Evolutionary conservation across 768 basidiomycete species (phyloP).

Genomic region (Pleurotus pulmonarius): DNA sequence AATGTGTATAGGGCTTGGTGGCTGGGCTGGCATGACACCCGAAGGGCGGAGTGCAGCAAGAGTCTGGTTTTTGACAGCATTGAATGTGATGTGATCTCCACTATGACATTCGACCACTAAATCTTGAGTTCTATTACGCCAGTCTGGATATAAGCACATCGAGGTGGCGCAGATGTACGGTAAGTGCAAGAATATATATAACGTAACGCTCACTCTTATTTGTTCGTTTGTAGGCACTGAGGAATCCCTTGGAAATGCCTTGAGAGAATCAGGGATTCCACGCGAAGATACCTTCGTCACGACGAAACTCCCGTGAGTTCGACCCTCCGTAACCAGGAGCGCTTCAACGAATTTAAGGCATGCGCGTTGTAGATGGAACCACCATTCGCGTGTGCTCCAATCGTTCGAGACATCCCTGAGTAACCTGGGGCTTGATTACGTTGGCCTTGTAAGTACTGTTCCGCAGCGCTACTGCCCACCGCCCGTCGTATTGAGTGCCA

Average conservation of each 20-base stretch:
- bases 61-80: constrained; percentile 35
- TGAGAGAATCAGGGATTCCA: constrained; percentile 44
- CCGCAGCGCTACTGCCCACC: too few species aligned
- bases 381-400: constrained; percentile 31
- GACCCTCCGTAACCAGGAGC: too few species aligned
- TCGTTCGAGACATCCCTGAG: constrained; percentile 38
- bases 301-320: constrained; percentile 40
- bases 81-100: constrained; percentile 17
- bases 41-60: constrained; percentile 29
- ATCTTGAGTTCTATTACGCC: neutral
- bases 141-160: constrained; percentile 40
- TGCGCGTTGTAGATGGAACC: constrained; percentile 26
- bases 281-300: constrained; percentile 47
- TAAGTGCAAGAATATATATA: too few species aligned
- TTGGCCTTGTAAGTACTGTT: constrained; percentile 31
- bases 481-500: constrained; percentile 3
- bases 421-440: constrained; percentile 38
- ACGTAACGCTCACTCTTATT: too few species aligned
- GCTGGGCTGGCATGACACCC: constrained; percentile 32
- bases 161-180: constrained; percentile 36
- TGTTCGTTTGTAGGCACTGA: constrained; percentile 26
- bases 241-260: constrained; percentile 35
- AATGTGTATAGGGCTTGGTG: constrained; percentile 30
- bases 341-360: too few species aligned
- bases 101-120: neutral